A percentile compares a stretch with the other conserved stretches of the same genome.
Conservation (phyloP, 345 rosid species). For the Salix brachista region DNA sequence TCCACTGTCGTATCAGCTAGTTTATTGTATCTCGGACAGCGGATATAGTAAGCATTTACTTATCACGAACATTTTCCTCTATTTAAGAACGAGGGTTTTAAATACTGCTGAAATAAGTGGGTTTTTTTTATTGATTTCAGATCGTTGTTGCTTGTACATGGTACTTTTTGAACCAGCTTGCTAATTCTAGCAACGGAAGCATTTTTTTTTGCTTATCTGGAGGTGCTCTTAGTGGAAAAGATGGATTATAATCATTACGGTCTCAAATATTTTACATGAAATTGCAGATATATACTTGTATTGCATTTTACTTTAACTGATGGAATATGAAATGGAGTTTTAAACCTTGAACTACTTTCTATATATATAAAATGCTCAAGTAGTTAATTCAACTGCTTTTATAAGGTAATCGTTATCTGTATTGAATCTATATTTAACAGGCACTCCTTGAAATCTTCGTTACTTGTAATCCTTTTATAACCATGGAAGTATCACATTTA, state of each 20-base stretch:
- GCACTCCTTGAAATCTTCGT: neutral
- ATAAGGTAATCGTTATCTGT: neutral
- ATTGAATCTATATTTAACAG: neutral
- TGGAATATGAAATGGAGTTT: neutral
- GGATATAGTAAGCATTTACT: neutral
- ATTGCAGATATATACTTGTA: neutral
- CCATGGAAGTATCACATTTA: neutral
- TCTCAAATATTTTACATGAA: neutral
- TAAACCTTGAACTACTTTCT: neutral
- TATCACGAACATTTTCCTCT: neutral
- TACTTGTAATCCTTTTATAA: neutral
- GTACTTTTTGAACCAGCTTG: neutral
- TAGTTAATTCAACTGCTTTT: neutral
- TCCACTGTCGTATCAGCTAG: neutral
- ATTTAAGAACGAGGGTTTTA: neutral
- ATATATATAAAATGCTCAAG: neutral
- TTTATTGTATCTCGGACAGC: neutral
- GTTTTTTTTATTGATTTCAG: neutral
- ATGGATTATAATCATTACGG: neutral
- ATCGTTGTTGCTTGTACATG: neutral
- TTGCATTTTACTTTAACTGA: neutral
- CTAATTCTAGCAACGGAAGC: no score
- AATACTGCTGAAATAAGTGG: neutral
- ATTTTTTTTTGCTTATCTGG: neutral
- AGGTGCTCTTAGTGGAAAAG: neutral